Evolutionary conservation across 352 stramenopile species (phyloP), one percentile per base, ranked within the genome.

Genomic region (Globisporangium sylvaticum): DNA sequence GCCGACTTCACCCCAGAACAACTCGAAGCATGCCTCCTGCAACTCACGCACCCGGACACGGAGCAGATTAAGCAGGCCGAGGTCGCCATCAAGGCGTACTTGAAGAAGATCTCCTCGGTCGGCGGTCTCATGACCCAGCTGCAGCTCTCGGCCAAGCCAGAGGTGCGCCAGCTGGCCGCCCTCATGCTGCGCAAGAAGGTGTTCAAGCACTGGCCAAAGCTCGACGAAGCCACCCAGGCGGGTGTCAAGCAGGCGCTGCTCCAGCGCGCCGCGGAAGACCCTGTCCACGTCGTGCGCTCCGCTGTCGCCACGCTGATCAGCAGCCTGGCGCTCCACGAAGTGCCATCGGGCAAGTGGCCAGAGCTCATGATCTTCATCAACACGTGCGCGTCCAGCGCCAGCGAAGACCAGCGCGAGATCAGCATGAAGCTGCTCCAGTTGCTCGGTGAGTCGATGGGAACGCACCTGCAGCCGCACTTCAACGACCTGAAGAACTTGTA

Each of bases 321-420:
- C n/a, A 74, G 83, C 69, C 66, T 96, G 44, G 83, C 89, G n/a
- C 74, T 90, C 62, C 86, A 95, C 70, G 84, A 95, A 62, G 73
- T 92, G 52, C 80, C 83, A 25, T 53, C 68, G 14, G 80, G 80
- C 68, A 87, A 89, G 52, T 98, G 95, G 95, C 90, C 91, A 0
- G 94, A 98, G 73, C 80, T 98, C 37, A 97, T 98, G 73, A 78
- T 93, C 56, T 98, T 98, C 73, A 97, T 99, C 65, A 96, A 95
- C 62, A 88, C 82, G 48, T 94, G 91, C 53, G 87, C 92, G 20
- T 76, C 74, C 34, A 94, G 90, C 75, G 71, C 82, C 62, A 89
- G 83, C 44, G 87, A 90, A 57, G 82, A 89, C 75, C 85, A 91
- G 89, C 92, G 72, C 67, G 95, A 98, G 77, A 87, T 98, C 68